These are phyloP conservation scores for Ustilago cynodontis DNA, from an alignment of 1,284 basidiomycete species.

Conservation along the genomic window DNA sequence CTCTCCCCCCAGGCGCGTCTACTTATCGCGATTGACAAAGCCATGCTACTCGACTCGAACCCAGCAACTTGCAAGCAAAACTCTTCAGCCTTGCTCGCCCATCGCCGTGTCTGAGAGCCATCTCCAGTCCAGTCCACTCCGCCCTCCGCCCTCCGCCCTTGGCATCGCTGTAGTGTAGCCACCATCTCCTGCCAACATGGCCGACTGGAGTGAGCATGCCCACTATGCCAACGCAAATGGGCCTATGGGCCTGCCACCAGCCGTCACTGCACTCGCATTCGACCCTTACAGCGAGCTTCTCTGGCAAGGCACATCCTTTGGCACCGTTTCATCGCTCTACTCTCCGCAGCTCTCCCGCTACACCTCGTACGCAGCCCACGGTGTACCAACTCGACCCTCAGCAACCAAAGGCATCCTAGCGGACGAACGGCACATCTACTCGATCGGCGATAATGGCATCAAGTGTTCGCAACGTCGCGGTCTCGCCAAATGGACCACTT, in stretches of 20 bases:
- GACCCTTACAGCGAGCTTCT: constrained; percentile 90
- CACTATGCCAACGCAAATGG: constrained; percentile 59
- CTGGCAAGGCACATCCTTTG: constrained; percentile 84
- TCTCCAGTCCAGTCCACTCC: too few relatives aligned
- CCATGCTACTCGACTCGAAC: neutral
- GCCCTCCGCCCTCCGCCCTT: neutral
- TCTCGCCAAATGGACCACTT: constrained; percentile 67
- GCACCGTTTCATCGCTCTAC: constrained; percentile 81
- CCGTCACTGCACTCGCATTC: constrained; percentile 76
- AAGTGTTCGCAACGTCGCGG: constrained; percentile 71
- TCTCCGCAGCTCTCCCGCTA: constrained; percentile 77
- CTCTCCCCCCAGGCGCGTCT: neutral
- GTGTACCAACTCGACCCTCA: constrained; percentile 74
- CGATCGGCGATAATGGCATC: constrained; percentile 67
- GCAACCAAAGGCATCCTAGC: constrained; percentile 65
- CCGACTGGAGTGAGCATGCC: constrained; percentile 64
- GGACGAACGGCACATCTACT: constrained; percentile 69
- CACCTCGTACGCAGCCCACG: constrained; percentile 72
- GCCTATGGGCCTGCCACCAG: constrained; percentile 57
- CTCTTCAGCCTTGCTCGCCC: neutral
- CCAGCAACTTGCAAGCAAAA: neutral
- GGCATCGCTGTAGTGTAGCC: constrained; percentile 1
- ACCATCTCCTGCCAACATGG: constrained; percentile 42
- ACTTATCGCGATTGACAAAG: constrained; percentile 1
- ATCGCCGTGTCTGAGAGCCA: neutral